These are phyloP conservation scores for Solioccasus polychromus DNA, from an alignment of 768 basidiomycete genomes.

Conservation along the genomic window DNA sequence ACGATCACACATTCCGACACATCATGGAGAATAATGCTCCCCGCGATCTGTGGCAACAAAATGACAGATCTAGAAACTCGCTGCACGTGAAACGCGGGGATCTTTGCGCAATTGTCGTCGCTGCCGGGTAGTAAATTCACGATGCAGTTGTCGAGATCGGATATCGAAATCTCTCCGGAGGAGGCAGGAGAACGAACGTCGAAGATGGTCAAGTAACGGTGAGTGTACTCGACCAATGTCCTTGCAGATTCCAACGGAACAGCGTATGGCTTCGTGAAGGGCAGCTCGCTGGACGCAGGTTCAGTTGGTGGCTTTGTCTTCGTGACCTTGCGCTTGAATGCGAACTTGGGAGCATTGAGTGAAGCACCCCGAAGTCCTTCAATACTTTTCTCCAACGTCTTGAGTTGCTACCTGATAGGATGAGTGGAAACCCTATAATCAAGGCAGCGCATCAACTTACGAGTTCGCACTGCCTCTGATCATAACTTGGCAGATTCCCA, in stretches of 20 bases:
- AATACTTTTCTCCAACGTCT: slow-evolving; percentile 53
- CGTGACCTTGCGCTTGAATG: slow-evolving; percentile 55
- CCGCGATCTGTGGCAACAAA: slow-evolving; percentile 59
- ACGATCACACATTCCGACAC: slow-evolving; percentile 61
- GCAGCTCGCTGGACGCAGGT: background rate
- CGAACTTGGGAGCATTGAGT: slow-evolving; percentile 58
- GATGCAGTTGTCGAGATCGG: slow-evolving; percentile 64
- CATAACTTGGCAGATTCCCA: slow-evolving; percentile 64
- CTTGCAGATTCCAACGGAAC: slow-evolving; percentile 30
- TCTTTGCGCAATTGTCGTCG: slow-evolving; percentile 1
- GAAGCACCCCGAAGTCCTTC: slow-evolving; percentile 47
- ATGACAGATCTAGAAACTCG: slow-evolving; percentile 59
- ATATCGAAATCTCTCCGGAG: slow-evolving; percentile 54
- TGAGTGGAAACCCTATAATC: slow-evolving; percentile 10
- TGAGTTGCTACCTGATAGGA: slow-evolving; percentile 54
- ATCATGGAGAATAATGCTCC: slow-evolving; percentile 73
- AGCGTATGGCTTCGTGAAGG: slow-evolving; percentile 1
- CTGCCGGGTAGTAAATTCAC: slow-evolving; percentile 58
- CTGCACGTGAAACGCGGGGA: slow-evolving; percentile 37
- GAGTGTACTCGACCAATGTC: slow-evolving; percentile 43
- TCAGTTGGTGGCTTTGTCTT: slow-evolving; percentile 15
- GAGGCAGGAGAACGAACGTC: slow-evolving; percentile 35
- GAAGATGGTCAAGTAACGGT: slow-evolving; percentile 42
- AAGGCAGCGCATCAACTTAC: slow-evolving; percentile 40
- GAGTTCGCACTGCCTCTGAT: slow-evolving; percentile 68